phyloP scores from a whole-genome alignment of 352 stramenopile species.

The Phytopythium kandeliae region DNA sequence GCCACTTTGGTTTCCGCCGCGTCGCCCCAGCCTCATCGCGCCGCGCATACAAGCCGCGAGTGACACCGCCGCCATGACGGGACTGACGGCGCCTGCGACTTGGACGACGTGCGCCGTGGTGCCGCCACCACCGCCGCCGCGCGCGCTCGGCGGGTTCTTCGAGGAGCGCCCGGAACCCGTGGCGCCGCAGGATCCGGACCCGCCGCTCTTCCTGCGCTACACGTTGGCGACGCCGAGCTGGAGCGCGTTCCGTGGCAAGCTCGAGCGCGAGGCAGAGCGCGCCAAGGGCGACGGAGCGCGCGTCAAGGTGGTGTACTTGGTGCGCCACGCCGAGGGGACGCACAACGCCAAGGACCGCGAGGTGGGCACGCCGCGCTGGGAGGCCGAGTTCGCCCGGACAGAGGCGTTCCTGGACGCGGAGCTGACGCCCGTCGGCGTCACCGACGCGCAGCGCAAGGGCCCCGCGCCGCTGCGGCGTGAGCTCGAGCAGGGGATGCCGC shows the following conservation, averaged over 20 bases:
- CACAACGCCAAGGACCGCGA: conserved; percentile 63
- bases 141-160: conserved; percentile 29
- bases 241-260: conserved; percentile 16
- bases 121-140: not conserved
- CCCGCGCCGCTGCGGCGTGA: conserved; percentile 24
- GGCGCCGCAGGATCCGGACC: not conserved
- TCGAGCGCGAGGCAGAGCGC: conserved; percentile 14
- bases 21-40: not conserved
- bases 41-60: not conserved
- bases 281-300: conserved; percentile 9
- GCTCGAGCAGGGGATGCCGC: conserved; percentile 46
- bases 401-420: conserved; percentile 59
- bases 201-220: conserved; percentile 29
- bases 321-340: conserved; percentile 66
- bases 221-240: conserved; percentile 20
- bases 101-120: not conserved
- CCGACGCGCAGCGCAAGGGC: conserved; percentile 41
- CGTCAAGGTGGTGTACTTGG: conserved; percentile 74
- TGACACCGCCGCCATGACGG: not conserved
- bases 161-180: conserved; percentile 4
- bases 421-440: conserved; percentile 50
- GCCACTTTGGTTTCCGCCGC: not conserved
- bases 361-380: conserved; percentile 46
- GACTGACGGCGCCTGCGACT: not conserved
- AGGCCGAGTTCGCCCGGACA: conserved; percentile 48